Evolutionary conservation across 106 monocot genomes (phyloP).

Genomic region (Platanthera guangdongensis): DNA sequence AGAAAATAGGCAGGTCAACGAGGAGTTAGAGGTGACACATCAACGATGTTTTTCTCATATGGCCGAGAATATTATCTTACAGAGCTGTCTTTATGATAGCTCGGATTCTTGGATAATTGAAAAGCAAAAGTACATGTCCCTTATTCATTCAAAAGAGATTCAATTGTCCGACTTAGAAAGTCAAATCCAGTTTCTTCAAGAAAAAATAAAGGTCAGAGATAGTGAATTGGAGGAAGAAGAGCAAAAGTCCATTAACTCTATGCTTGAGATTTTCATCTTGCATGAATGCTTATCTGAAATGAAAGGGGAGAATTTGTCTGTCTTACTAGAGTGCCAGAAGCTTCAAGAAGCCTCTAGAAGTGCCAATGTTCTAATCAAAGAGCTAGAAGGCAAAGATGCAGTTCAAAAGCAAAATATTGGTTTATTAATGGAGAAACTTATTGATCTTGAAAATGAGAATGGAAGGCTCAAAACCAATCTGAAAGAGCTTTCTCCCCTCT

Average conservation of each 20-base stretch:
- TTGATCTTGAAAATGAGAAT: constrained; percentile 40
- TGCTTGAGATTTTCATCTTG: constrained; percentile 16
- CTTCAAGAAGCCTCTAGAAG: neutral
- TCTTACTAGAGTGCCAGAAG: constrained; percentile 12
- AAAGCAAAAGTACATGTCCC: constrained; percentile 26
- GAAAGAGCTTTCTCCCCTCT: constrained; percentile 31
- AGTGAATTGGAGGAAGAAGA: constrained; percentile 11
- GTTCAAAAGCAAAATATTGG: constrained; percentile 12
- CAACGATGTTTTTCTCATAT: constrained; percentile 3
- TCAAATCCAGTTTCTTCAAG: constrained; percentile 21
- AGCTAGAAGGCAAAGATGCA: constrained; percentile 5
- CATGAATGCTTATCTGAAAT: constrained; percentile 17
- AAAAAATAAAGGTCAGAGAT: neutral
- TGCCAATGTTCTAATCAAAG: neutral
- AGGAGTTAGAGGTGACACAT: constrained; percentile 7
- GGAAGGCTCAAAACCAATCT: constrained; percentile 40
- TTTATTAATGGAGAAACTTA: constrained; percentile 19
- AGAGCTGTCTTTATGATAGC: constrained; percentile 14
- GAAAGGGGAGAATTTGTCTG: constrained; percentile 7
- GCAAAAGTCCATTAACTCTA: constrained; percentile 11
- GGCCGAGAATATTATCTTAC: constrained; percentile 10
- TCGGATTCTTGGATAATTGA: constrained; percentile 18
- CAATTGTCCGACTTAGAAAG: constrained; percentile 18
- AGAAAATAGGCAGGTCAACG: neutral
- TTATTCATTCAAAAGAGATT: constrained; percentile 5